Evolutionary conservation across 805 yeast genomes (phyloP), one percentile per base, ranked within the genome.

Genomic region (Candida parachauliodes): DNA sequence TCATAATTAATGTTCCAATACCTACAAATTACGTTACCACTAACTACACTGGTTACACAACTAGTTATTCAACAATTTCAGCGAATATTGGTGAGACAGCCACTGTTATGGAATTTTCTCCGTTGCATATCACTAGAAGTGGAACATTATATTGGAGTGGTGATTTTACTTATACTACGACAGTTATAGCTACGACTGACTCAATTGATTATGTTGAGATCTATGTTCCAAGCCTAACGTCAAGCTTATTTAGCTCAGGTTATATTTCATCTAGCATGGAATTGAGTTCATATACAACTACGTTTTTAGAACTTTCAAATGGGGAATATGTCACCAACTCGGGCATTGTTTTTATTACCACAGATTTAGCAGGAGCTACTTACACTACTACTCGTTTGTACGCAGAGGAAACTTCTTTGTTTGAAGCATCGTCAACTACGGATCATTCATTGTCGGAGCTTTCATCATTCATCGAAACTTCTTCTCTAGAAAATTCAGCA

Each of bases 261-360:
- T 8, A 22, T 22, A 22, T 10, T 22, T 22, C 24, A 22, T 10
- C 24, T 8, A 44, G 42, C 4, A 26, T 24, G 8, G 18, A 23
- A 6, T 23, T 28, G 12, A 22, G 24, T 22, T 22, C 24, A 22
- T 8, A 22, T 22, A 22, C 10, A 22, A 8, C 24, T 5, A 18
- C 28, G 11, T 31, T n/a, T 11, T 28, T 44, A n/a, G 34, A 39
- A 18, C 26, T 39, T 5, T 34, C 42, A n/a, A 20, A 14, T 21
- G 24, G 24, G 7, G 10, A 10, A 8, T 21, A 21, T 21, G 24
- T 21, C 7, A 21, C 28, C 11, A 10, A 17, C 6, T 32, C 35
- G 3, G 20, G n/a, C 2, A 10, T 23, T n/a, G 20, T 20, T 3
- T 14, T n/a, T 14, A 24, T 14, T 8, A 14, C 34, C 19, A 17